These are phyloP conservation scores for Senna siamea DNA, from an alignment of 306 rosid genomes.

Conservation along the genomic window DNA sequence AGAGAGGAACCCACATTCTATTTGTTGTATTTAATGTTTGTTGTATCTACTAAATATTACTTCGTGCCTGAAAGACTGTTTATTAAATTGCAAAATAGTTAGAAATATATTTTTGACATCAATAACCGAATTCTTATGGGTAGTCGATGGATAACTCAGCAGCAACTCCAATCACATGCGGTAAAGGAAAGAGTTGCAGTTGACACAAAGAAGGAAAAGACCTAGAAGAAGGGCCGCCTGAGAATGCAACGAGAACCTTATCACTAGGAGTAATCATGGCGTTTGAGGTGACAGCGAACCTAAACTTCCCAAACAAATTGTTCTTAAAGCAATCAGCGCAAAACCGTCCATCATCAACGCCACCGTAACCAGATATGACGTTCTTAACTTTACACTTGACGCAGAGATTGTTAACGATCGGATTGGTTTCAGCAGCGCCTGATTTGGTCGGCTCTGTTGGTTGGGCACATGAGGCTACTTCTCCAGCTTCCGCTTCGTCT, in stretches of 20 bases:
- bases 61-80: background rate
- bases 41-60: background rate
- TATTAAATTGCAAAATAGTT: background rate
- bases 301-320: slow-evolving; percentile 79
- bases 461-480: background rate
- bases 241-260: slow-evolving; percentile 90
- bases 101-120: background rate
- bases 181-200: background rate
- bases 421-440: slow-evolving; percentile 20
- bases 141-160: background rate
- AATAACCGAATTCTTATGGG: background rate
- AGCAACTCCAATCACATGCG: background rate
- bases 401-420: slow-evolving; percentile 51
- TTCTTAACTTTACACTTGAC: slow-evolving; percentile 73
- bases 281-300: slow-evolving; percentile 74
- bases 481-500: slow-evolving; percentile 34
- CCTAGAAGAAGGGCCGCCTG: slow-evolving; percentile 97
- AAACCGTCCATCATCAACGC: slow-evolving; percentile 65
- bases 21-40: background rate
- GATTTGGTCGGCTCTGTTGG: background rate
- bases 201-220: slow-evolving; percentile 13
- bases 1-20: background rate
- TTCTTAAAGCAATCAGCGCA: slow-evolving; percentile 78
- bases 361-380: slow-evolving; percentile 61
- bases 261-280: slow-evolving; percentile 92